phyloP scores from a whole-genome alignment of 306 rosid genomes.

The Senna tora region DNA sequence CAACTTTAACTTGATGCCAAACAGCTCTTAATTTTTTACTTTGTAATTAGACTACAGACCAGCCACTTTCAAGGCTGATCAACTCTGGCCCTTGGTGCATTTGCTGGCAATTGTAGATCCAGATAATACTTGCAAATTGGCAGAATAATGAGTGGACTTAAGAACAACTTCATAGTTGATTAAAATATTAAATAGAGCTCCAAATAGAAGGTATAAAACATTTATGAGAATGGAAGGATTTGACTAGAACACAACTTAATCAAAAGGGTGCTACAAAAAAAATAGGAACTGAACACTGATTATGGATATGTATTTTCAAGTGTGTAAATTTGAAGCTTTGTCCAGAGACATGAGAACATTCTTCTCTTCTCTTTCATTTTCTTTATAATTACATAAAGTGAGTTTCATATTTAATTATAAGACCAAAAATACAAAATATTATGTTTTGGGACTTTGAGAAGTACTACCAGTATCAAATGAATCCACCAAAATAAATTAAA shows the following conservation, averaged over 20 bases:
- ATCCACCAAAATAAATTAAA: neutral
- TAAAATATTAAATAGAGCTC: constrained; percentile 18
- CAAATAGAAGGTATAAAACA: constrained; percentile 10
- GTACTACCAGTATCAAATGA: neutral
- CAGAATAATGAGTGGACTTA: neutral
- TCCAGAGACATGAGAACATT: neutral
- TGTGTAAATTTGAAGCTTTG: neutral
- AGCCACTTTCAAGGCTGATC: neutral
- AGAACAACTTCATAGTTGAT: neutral
- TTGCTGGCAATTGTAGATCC: constrained; percentile 11
- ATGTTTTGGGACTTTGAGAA: neutral
- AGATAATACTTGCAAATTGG: neutral
- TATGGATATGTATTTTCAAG: neutral
- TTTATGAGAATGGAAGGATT: neutral
- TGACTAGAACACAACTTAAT: neutral
- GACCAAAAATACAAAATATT: constrained; percentile 5
- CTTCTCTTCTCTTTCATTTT: neutral
- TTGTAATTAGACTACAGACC: too few species aligned
- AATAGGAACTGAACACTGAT: neutral
- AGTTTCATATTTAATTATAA: constrained; percentile 4
- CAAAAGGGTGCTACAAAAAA: neutral
- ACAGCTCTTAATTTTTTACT: too few species aligned
- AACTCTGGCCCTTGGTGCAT: constrained; percentile 60
- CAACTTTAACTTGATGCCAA: neutral
- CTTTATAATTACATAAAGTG: too few species aligned